Evolutionary conservation across 2,329 filamentous ascomycete genomes (phyloP), one percentile per base, ranked within the genome.

Genomic region (Pleurostoma richardsiae): DNA sequence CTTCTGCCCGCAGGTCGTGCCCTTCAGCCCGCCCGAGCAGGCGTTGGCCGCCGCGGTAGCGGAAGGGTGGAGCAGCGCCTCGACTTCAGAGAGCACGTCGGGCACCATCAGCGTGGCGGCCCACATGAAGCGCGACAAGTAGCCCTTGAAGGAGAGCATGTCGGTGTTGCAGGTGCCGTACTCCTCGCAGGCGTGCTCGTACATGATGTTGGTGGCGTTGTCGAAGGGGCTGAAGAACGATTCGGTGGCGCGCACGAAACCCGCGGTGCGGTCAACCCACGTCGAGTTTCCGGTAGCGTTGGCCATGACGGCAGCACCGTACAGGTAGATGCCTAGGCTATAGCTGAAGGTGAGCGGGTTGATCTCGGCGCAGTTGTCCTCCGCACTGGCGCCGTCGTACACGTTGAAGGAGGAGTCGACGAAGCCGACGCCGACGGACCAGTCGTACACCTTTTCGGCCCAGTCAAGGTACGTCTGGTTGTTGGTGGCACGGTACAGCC

Each of bases 71-170:
- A 86, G 71, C 41, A 77, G 63, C 3, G 62, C 59, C 43, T 71
- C 65, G 41, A 86, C 70, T 4, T 69, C 64, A 4, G 63, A 46
- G 3, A 66, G 64, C 26, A 83, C 74, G 26, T 72, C 73, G 7
- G 83, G 79, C 49, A 81, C 70, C 65, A 84, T 70, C 43, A 74
- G 60, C 31, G 78, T 71, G 4, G 80, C 73, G 41, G 76, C 71
- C 66, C 76, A 83, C 68, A 85, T 77, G 67, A 82, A 85, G 46
- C 82, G 79, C 29, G 81, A 71, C 30, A 86, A 71, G 59, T 83
- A 85, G 40, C 74, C 83, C 66, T 88, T 89, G 74, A 84, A 86
- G 6, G 79, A 80, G 55, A 74, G 76, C 72, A 83, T 82, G 62
- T 87, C 83, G 43, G 66, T 71, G 59, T 80, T 77, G 64, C 85